These are phyloP conservation scores for Viola pubescens DNA, from an alignment of 441 rosid species.

Conservation along the genomic window DNA sequence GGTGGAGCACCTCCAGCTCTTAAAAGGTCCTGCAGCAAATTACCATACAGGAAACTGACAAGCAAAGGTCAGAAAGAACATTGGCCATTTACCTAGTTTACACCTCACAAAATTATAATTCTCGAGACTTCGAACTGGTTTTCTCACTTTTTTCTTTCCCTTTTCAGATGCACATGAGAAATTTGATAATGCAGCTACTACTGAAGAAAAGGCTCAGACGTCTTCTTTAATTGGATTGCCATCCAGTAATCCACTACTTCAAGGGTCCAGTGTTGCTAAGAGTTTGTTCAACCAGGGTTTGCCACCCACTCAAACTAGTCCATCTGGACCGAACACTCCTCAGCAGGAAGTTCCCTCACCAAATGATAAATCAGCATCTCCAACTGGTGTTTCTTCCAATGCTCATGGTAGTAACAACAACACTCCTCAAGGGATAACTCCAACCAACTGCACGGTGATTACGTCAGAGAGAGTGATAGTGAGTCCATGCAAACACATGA, in stretches of 20 bases:
- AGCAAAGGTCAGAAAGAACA: slow-evolving; percentile 30
- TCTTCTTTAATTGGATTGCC: slow-evolving; percentile 23
- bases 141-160: not conserved
- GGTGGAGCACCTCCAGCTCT: slow-evolving; percentile 35
- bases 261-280: slow-evolving; percentile 49
- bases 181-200: slow-evolving; percentile 16
- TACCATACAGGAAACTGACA: slow-evolving; percentile 21
- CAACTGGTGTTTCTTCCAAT: slow-evolving; percentile 21
- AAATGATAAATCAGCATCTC: slow-evolving; percentile 33
- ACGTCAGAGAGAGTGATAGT: slow-evolving; percentile 57
- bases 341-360: slow-evolving; percentile 40
- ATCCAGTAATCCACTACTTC: slow-evolving; percentile 19
- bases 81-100: not conserved
- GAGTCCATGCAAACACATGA: slow-evolving; percentile 62
- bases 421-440: slow-evolving; percentile 42
- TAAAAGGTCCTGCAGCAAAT: slow-evolving; percentile 43
- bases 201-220: slow-evolving; percentile 19
- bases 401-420: slow-evolving; percentile 28
- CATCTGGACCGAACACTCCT: slow-evolving; percentile 56
- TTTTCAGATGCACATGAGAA: slow-evolving; percentile 21
- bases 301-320: slow-evolving; percentile 29
- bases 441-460: slow-evolving; percentile 59
- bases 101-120: not conserved
- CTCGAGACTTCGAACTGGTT: not conserved
- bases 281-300: slow-evolving; percentile 49